Conservation (phyloP, 805 yeast species). For the Brettanomyces nanus region DNA sequence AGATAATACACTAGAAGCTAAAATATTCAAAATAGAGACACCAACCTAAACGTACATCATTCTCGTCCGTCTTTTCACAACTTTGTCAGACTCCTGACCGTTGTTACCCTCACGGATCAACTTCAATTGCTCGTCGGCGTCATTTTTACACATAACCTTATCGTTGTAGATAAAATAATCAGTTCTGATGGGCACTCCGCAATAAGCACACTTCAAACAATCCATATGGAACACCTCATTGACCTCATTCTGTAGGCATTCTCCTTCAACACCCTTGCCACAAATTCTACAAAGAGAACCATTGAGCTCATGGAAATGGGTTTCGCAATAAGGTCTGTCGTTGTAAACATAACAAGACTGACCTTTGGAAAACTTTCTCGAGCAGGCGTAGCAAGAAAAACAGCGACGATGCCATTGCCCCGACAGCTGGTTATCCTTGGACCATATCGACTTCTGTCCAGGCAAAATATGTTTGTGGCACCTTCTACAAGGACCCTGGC, state of each 20-base stretch:
- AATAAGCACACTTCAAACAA: constrained; percentile 64
- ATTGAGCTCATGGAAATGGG: constrained; percentile 69
- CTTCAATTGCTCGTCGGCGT: constrained; percentile 19
- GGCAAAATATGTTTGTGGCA: constrained; percentile 50
- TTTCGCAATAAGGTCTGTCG: constrained; percentile 76
- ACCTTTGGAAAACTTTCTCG: constrained; percentile 45
- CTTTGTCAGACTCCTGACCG: constrained; percentile 7
- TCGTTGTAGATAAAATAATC: constrained; percentile 51
- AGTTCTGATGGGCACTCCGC: constrained; percentile 39
- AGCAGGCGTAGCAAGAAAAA: constrained; percentile 67
- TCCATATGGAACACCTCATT: constrained; percentile 64
- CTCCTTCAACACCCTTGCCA: constrained; percentile 75
- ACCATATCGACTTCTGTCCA: constrained; percentile 56
- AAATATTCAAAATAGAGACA: not conserved
- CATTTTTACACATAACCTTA: constrained; percentile 42
- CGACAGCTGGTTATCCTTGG: constrained; percentile 74
- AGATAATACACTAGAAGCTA: not conserved
- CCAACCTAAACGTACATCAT: constrained; percentile 20
- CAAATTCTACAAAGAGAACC: constrained; percentile 70
- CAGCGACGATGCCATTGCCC: constrained; percentile 95
- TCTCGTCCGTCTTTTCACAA: constrained; percentile 27
- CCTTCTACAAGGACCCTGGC: constrained; percentile 74
- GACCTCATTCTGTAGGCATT: constrained; percentile 73
- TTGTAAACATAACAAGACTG: constrained; percentile 67
- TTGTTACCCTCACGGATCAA: constrained; percentile 6